These are phyloP conservation scores for Pyronema domesticum DNA, from an alignment of 495 filamentous ascomycete genomes.

Conservation along the genomic window DNA sequence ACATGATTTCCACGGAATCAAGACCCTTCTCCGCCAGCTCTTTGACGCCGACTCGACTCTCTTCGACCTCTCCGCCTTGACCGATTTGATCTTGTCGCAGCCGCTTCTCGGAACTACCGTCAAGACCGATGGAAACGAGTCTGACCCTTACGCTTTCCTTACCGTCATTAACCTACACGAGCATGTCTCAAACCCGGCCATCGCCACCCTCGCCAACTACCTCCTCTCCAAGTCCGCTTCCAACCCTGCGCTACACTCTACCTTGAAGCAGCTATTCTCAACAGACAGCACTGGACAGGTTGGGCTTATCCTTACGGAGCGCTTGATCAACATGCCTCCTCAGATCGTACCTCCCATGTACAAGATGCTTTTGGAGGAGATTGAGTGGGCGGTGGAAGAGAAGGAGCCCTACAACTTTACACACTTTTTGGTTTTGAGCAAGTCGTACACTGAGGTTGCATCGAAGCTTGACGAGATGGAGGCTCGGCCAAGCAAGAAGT, in stretches of 20 bases:
- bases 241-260: constrained; percentile 33
- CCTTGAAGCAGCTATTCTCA: constrained; percentile 38
- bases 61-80: constrained; percentile 69
- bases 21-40: constrained; percentile 79
- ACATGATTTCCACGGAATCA: constrained; percentile 88
- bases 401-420: constrained; percentile 86
- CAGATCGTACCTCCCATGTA: constrained; percentile 93
- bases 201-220: constrained; percentile 55
- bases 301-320: constrained; percentile 75
- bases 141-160: constrained; percentile 86
- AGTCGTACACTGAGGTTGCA: constrained; percentile 73
- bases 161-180: constrained; percentile 72
- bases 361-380: constrained; percentile 83
- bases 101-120: constrained; percentile 80
- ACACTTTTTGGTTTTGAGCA: constrained; percentile 79
- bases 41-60: constrained; percentile 72
- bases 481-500: constrained; percentile 54
- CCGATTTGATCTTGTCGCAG: constrained; percentile 79
- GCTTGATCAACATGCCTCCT: constrained; percentile 84
- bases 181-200: constrained; percentile 53
- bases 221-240: constrained; percentile 41
- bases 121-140: constrained; percentile 85
- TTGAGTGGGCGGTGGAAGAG: constrained; percentile 73
- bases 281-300: constrained; percentile 30
- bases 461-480: constrained; percentile 60